Percentiles rank a stretch among this genome's conserved stretches.
Conservation (phyloP, 257 asterid genomes). For the Gardenia jasminoides region DNA sequence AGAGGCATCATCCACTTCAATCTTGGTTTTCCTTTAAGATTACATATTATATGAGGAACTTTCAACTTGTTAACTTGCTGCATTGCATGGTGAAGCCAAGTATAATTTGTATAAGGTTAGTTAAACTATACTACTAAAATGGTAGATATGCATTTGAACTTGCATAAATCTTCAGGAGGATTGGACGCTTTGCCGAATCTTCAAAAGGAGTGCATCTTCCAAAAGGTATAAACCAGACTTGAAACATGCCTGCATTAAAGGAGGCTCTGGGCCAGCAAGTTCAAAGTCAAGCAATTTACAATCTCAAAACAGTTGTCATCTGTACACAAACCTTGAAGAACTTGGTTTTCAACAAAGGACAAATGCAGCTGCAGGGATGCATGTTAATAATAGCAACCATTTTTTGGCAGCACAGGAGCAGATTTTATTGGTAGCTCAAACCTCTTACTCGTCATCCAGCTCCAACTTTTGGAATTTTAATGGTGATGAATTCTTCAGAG, state of each 20-base stretch:
- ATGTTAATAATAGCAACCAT: not conserved
- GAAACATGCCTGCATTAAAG: slow-evolving; percentile 4
- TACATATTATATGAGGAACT: too few species aligned
- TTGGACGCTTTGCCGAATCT: slow-evolving; percentile 41
- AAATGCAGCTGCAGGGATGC: not conserved
- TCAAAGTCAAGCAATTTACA: slow-evolving; percentile 14
- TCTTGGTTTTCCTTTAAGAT: too few species aligned
- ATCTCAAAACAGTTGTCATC: not conserved
- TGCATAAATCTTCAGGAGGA: slow-evolving; percentile 27
- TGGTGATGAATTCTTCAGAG: slow-evolving; percentile 6
- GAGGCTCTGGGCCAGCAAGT: not conserved
- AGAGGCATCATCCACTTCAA: too few species aligned
- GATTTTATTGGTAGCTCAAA: not conserved
- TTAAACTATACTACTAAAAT: too few species aligned
- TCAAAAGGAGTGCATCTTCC: slow-evolving; percentile 26
- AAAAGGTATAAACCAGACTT: slow-evolving; percentile 26
- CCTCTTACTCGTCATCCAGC: slow-evolving; percentile 8
- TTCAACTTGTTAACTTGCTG: too few species aligned
- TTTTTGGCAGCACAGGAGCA: not conserved
- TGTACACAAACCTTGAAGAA: not conserved
- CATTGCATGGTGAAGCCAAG: too few species aligned
- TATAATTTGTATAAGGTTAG: too few species aligned
- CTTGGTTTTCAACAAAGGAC: not conserved
- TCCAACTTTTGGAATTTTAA: slow-evolving; percentile 13
- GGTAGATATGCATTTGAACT: too few species aligned